Conservation (phyloP, 176 grass and related monocot species). For the Ampelocalamus luodianensis region DNA sequence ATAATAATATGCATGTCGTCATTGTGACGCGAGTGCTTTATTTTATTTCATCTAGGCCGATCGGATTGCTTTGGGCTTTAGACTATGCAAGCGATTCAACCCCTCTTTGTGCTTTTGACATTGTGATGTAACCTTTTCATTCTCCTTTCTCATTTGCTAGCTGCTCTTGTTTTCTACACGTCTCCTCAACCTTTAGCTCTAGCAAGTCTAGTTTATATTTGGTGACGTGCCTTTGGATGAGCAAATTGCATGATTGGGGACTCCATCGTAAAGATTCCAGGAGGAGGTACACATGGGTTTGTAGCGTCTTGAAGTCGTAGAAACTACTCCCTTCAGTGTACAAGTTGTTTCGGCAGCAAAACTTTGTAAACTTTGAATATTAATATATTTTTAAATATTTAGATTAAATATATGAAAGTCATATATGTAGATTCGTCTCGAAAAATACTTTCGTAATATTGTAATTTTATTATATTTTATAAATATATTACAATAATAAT, state of each 20-base stretch:
- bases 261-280: neutral
- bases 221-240: neutral
- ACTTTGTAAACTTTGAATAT: no score
- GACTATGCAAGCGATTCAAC: neutral
- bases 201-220: neutral
- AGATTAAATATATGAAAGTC: no score
- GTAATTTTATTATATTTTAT: no score
- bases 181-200: neutral
- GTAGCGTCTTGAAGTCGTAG: neutral
- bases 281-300: no score
- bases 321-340: no score
- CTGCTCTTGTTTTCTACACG: slow-evolving; percentile 30
- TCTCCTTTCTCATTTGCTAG: slow-evolving; percentile 17
- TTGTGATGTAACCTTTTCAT: neutral
- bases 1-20: slow-evolving; percentile 23
- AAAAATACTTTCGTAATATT: no score
- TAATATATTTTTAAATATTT: no score
- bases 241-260: slow-evolving; percentile 26
- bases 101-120: slow-evolving; percentile 42
- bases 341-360: no score
- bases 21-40: slow-evolving; percentile 30
- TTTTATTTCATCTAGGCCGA: slow-evolving; percentile 1
- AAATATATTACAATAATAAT: no score
- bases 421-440: no score
- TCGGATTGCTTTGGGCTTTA: slow-evolving; percentile 17